A percentile compares a stretch with the other conserved stretches of the same genome.
Evolutionary conservation across 331 rosid genomes (phyloP).

Genomic region (Rosa hybrid): DNA sequence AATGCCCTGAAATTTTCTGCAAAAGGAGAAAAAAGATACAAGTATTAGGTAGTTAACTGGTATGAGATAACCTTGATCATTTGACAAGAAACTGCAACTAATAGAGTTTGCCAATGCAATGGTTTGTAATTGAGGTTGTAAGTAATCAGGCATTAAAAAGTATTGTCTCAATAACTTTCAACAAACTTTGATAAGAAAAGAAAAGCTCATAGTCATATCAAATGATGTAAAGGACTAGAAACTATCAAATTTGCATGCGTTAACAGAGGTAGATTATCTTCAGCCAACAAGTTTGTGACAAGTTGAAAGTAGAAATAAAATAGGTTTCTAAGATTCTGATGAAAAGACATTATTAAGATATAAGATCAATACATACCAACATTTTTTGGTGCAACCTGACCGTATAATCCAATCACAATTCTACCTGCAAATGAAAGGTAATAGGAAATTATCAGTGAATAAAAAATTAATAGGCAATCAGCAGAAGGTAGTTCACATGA

Average conservation of each 20-base stretch:
- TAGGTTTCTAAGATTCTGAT: conserved; percentile 5
- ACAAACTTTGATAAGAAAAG: not conserved
- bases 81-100: conserved; percentile 5
- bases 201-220: not conserved
- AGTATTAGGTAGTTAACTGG: conserved; percentile 29
- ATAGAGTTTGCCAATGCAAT: not conserved
- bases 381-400: conserved; percentile 85
- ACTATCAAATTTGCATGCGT: not conserved
- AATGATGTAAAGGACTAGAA: not conserved
- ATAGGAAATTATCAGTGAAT: not conserved
- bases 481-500: not conserved
- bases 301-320: not conserved
- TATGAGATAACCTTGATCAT: conserved; percentile 15
- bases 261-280: not conserved
- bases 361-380: conserved; percentile 59
- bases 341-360: not conserved
- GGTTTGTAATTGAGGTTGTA: not conserved
- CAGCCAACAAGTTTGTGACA: not conserved
- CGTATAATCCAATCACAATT: conserved; percentile 86
- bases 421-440: conserved; percentile 63
- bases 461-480: conserved; percentile 2
- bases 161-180: not conserved
- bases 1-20: conserved; percentile 96
- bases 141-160: not conserved
- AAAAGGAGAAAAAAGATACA: conserved; percentile 16